phyloP scores from a whole-genome alignment of 164 flowering plant genomes.

The Aristolochia contorta region DNA sequence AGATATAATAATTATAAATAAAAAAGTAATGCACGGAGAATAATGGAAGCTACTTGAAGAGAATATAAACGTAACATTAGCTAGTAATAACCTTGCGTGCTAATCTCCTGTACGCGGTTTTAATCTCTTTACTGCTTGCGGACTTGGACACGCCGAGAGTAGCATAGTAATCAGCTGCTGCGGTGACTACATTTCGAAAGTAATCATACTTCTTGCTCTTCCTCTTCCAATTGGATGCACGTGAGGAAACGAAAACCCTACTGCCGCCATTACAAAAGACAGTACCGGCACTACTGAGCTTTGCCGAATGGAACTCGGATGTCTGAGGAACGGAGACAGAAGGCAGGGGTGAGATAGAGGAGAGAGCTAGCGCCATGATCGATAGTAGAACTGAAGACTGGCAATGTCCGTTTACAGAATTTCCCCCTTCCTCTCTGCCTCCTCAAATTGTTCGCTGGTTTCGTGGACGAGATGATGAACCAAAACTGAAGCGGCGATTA shows the following conservation, averaged over 20 bases:
- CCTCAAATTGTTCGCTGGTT: not conserved
- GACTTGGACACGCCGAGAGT: slow-evolving; percentile 84
- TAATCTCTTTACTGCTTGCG: slow-evolving; percentile 71
- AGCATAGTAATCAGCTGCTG: slow-evolving; percentile 77
- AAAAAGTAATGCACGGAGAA: not conserved
- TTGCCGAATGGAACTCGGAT: slow-evolving; percentile 10
- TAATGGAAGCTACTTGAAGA: not conserved
- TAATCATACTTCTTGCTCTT: not conserved
- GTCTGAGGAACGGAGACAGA: slow-evolving; percentile 1
- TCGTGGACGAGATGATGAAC: not conserved
- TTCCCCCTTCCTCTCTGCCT: not conserved
- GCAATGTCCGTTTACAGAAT: not conserved
- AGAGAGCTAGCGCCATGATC: slow-evolving; percentile 9
- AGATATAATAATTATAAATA: no score
- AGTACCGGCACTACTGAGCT: slow-evolving; percentile 10
- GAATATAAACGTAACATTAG: not conserved
- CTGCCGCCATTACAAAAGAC: slow-evolving; percentile 27
- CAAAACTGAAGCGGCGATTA: not conserved
- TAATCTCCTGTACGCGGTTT: slow-evolving; percentile 78
- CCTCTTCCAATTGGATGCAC: slow-evolving; percentile 4
- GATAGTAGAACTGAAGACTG: not conserved
- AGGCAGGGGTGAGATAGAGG: slow-evolving; percentile 8
- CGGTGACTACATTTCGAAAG: slow-evolving; percentile 15
- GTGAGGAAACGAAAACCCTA: slow-evolving; percentile 14
- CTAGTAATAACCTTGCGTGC: slow-evolving; percentile 74